phyloP scores from a whole-genome alignment of 2,329 filamentous ascomycete genomes.

The Lecanoromycetidae sp. region DNA sequence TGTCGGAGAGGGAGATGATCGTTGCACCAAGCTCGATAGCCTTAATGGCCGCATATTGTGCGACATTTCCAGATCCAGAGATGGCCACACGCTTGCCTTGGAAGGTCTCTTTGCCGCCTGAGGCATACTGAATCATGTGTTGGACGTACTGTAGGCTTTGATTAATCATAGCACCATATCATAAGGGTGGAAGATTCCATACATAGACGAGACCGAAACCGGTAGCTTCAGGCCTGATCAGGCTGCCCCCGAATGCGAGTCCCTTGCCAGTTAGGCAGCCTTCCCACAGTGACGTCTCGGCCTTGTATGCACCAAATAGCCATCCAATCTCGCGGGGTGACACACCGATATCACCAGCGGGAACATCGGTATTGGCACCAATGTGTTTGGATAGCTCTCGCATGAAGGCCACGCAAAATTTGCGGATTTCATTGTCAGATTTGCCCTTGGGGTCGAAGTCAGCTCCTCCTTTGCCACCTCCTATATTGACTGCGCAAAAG shows the following conservation, averaged over 20 bases:
- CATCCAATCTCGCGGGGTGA: constrained; percentile 84
- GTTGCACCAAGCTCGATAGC: constrained; percentile 88
- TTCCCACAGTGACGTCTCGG: constrained; percentile 80
- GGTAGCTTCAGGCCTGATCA: constrained; percentile 94
- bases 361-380: constrained; percentile 88
- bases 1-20: constrained; percentile 88
- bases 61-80: constrained; percentile 94
- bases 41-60: constrained; percentile 94
- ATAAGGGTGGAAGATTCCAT: constrained; percentile 22
- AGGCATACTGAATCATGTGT: constrained; percentile 86
- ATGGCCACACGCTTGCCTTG: constrained; percentile 87
- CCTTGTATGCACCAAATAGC: constrained; percentile 89
- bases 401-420: constrained; percentile 96
- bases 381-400: constrained; percentile 91
- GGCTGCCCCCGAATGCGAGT: constrained; percentile 75
- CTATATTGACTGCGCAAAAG: constrained; percentile 60
- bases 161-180: constrained; percentile 6
- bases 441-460: constrained; percentile 99
- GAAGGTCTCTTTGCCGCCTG: constrained; percentile 67
- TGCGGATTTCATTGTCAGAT: constrained; percentile 91
- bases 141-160: constrained; percentile 53
- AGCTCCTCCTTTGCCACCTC: constrained; percentile 92
- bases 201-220: constrained; percentile 91
- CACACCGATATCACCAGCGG: constrained; percentile 93
- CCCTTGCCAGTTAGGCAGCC: constrained; percentile 96